Conservation (phyloP, 257 asterid species). For the Gentiana dahurica region DNA sequence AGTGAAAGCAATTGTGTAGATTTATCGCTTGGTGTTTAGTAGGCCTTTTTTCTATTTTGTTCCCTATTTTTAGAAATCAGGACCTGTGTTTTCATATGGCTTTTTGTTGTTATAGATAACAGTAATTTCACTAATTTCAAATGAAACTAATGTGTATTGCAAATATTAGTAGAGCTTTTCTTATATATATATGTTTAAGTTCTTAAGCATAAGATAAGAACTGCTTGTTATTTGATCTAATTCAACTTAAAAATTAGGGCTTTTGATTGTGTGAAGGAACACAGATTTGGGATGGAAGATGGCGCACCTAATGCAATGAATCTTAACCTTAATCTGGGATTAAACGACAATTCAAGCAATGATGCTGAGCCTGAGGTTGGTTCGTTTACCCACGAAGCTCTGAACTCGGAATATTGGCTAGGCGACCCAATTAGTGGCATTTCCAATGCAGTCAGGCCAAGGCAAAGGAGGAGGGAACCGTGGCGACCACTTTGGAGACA, state of each 20-base stretch:
- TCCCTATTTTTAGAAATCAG: no score
- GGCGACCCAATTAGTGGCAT: constrained; percentile 20
- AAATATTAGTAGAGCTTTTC: no score
- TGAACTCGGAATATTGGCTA: constrained; percentile 85
- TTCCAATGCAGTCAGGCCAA: constrained; percentile 44
- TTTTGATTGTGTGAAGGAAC: neutral
- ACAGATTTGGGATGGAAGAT: constrained; percentile 39
- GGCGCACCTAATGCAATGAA: constrained; percentile 55
- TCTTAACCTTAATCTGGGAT: constrained; percentile 93
- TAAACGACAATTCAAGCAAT: constrained; percentile 49
- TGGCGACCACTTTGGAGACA: constrained; percentile 71
- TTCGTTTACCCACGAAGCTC: constrained; percentile 29
- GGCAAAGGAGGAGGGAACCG: constrained; percentile 7
- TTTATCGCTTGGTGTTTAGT: no score
- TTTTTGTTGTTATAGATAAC: no score
- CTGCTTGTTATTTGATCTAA: neutral
- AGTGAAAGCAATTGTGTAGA: no score
- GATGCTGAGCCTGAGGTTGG: constrained; percentile 28
- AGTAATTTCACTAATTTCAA: no score
- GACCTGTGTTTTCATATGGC: no score
- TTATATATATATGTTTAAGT: no score
- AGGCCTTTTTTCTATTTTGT: no score
- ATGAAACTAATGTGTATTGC: no score
- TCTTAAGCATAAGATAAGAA: no score
- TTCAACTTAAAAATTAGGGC: constrained; percentile 16